phyloP scores from a whole-genome alignment of 805 yeast genomes.

The Candida koratica region DNA sequence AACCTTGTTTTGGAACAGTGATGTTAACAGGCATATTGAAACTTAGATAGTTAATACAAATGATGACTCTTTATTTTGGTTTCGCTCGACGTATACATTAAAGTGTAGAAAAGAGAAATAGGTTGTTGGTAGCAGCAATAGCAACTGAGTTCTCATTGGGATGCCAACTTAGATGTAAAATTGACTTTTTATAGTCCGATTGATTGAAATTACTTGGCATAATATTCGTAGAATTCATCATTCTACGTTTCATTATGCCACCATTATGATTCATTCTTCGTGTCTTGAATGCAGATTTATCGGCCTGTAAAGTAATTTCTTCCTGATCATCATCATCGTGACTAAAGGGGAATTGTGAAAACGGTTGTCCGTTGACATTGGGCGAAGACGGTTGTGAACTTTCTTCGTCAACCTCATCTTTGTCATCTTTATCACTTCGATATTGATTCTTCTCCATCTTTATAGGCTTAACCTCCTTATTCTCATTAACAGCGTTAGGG shows the following conservation, averaged over 20 bases:
- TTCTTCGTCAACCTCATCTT: slow-evolving; percentile 37
- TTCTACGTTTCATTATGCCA: slow-evolving; percentile 42
- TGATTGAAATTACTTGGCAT: slow-evolving; percentile 69
- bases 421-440: slow-evolving; percentile 19
- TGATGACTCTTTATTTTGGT: not conserved
- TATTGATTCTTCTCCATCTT: slow-evolving; percentile 9
- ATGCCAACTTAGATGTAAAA: slow-evolving; percentile 96
- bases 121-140: slow-evolving; percentile 95
- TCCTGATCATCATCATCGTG: slow-evolving; percentile 37
- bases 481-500: slow-evolving; percentile 63
- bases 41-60: slow-evolving; percentile 14
- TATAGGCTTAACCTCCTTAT: slow-evolving; percentile 10
- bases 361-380: slow-evolving; percentile 12
- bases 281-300: slow-evolving; percentile 89
- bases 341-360: slow-evolving; percentile 32
- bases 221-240: slow-evolving; percentile 48
- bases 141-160: slow-evolving; percentile 96
- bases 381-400: slow-evolving; percentile 8
- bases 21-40: slow-evolving; percentile 80
- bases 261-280: slow-evolving; percentile 51
- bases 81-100: slow-evolving; percentile 21
- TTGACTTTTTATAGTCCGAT: slow-evolving; percentile 91
- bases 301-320: slow-evolving; percentile 89
- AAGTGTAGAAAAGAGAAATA: slow-evolving; percentile 76
- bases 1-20: slow-evolving; percentile 94